Conservation (phyloP, 257 asterid species). For the Solanum sitiens region DNA sequence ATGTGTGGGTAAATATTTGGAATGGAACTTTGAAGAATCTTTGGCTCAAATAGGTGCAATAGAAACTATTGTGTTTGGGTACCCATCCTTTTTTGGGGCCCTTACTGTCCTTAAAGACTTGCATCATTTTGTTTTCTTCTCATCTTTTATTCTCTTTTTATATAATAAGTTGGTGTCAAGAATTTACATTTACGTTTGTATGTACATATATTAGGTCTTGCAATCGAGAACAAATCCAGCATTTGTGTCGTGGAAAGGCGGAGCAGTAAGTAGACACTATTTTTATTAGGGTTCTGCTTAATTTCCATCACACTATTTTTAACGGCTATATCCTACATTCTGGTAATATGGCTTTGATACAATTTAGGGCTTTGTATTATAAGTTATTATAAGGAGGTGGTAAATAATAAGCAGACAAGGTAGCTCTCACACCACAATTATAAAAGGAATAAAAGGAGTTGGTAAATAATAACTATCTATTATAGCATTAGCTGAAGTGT, state of each 20-base stretch:
- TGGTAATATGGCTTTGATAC: background rate
- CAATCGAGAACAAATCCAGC: constrained; percentile 74
- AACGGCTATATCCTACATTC: background rate
- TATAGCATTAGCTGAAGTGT: background rate
- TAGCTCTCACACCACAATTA: background rate
- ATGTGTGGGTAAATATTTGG: background rate
- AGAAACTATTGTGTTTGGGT: background rate
- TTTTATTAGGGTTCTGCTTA: background rate
- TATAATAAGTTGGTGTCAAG: background rate
- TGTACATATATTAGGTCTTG: constrained; percentile 43
- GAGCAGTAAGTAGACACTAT: constrained; percentile 64
- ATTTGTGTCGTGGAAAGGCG: constrained; percentile 87
- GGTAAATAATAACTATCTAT: background rate
- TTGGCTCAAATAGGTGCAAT: background rate
- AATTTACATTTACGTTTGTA: background rate
- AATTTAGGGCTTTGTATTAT: background rate
- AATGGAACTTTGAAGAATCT: background rate
- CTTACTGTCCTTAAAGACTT: background rate
- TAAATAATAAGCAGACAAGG: background rate
- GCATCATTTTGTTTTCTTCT: background rate
- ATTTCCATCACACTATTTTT: background rate
- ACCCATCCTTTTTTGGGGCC: background rate
- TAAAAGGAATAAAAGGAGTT: background rate
- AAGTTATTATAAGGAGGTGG: background rate
- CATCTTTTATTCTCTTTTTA: background rate